Evolutionary conservation across 306 rosid genomes (phyloP).

Genomic region (Sicyos baderoa): DNA sequence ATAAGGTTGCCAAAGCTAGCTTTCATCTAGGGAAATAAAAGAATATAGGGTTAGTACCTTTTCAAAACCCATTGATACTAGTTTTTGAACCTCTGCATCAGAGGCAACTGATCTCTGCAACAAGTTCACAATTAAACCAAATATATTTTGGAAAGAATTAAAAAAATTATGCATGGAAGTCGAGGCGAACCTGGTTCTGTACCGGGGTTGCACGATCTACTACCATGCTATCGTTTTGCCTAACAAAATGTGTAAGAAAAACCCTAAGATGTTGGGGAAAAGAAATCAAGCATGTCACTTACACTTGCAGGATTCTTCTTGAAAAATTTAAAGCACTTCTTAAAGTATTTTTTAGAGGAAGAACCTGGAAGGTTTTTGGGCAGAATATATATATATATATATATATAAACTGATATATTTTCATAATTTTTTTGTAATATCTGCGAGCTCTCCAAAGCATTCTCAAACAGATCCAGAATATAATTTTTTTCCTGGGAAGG

Average conservation of each 20-base stretch:
- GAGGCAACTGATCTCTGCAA: conserved; percentile 58
- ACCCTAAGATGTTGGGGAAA: conserved; percentile 6
- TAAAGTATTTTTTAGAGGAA: neutral
- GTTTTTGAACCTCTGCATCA: conserved; percentile 65
- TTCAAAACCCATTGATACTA: conserved; percentile 93
- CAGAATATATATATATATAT: too few relatives aligned
- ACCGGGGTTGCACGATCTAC: conserved; percentile 37
- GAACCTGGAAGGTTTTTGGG: neutral
- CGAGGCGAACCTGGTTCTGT: conserved; percentile 51
- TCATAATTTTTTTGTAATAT: neutral
- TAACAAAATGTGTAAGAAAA: conserved; percentile 28
- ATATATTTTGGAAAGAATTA: conserved; percentile 20
- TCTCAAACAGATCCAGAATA: conserved; percentile 7
- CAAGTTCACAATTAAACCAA: conserved; percentile 16
- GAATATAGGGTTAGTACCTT: conserved; percentile 49
- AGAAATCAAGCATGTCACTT: neutral
- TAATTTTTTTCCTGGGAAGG: conserved; percentile 3
- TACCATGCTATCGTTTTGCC: conserved; percentile 40
- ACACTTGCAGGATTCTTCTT: neutral
- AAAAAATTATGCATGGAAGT: conserved; percentile 23
- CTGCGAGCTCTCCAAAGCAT: neutral
- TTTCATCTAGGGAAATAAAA: too few relatives aligned
- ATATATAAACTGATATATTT: neutral
- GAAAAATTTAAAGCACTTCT: neutral
- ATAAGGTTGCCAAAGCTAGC: neutral